Evolutionary conservation across 192 early-diverging fungal species (phyloP).

Genomic region (Entophlyctis luteolus): DNA sequence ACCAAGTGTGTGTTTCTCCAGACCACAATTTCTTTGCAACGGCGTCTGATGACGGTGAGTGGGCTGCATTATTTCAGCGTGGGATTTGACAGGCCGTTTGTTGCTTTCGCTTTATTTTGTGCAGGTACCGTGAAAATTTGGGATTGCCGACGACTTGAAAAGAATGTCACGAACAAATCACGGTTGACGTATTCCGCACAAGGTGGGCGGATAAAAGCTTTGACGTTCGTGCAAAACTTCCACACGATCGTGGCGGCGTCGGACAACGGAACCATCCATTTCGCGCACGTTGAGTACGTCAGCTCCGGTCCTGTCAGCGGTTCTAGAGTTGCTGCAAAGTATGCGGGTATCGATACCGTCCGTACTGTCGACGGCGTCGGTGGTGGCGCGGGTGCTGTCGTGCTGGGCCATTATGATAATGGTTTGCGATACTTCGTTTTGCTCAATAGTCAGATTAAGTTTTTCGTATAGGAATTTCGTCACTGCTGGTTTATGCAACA

Average conservation of each 20-base stretch:
- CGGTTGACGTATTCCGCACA: slow-evolving; percentile 57
- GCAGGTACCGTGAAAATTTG: slow-evolving; percentile 46
- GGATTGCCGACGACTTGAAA: slow-evolving; percentile 63
- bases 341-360: slow-evolving; percentile 60
- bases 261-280: slow-evolving; percentile 76
- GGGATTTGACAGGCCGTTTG: background rate
- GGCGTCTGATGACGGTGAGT: slow-evolving; percentile 43
- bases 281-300: slow-evolving; percentile 64
- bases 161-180: slow-evolving; percentile 78
- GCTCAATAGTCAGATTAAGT: background rate
- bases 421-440: slow-evolving; percentile 34
- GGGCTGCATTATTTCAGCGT: background rate
- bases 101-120: too few relatives aligned
- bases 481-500: slow-evolving; percentile 69
- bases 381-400: slow-evolving; percentile 54
- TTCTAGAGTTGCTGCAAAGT: slow-evolving; percentile 39
- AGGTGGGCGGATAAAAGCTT: slow-evolving; percentile 72
- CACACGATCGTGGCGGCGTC: slow-evolving; percentile 76
- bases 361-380: slow-evolving; percentile 47
- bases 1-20: slow-evolving; percentile 41
- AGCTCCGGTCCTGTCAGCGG: slow-evolving; percentile 30
- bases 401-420: slow-evolving; percentile 66
- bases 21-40: slow-evolving; percentile 52
- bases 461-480: slow-evolving; percentile 49
- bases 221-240: slow-evolving; percentile 74